A percentile compares a stretch with the other conserved stretches of the same genome.
phyloP scores from a whole-genome alignment of 179 eudicot species.

The Corrigiola litoralis region DNA sequence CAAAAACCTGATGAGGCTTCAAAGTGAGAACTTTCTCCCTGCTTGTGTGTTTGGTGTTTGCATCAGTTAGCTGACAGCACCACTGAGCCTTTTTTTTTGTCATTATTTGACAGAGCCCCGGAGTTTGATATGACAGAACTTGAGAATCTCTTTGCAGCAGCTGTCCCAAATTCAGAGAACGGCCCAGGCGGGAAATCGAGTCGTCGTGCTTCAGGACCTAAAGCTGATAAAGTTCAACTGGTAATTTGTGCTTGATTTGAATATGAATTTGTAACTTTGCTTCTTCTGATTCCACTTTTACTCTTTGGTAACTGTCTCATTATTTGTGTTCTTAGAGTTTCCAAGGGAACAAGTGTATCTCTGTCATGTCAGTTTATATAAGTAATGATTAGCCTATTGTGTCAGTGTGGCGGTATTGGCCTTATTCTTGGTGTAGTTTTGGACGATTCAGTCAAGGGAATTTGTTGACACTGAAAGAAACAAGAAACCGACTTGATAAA shows the following conservation, averaged over 20 bases:
- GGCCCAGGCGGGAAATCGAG: slow-evolving; percentile 47
- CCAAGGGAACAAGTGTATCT: background rate
- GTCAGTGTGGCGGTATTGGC: too few species aligned
- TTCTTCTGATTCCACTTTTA: background rate
- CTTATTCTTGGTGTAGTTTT: background rate
- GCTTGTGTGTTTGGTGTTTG: background rate
- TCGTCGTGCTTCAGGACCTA: slow-evolving; percentile 52
- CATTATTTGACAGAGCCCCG: slow-evolving; percentile 52
- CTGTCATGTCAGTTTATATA: too few species aligned
- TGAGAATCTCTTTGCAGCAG: slow-evolving; percentile 76
- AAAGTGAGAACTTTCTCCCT: slow-evolving; percentile 38
- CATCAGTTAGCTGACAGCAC: background rate
- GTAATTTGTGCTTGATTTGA: slow-evolving; percentile 29
- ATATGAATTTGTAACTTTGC: background rate
- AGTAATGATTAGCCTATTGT: too few species aligned
- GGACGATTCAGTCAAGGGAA: background rate
- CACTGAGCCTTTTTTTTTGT: slow-evolving; percentile 5
- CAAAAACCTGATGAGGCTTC: slow-evolving; percentile 79
- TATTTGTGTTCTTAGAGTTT: background rate
- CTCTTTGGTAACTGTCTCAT: background rate
- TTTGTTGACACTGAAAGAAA: too few species aligned
- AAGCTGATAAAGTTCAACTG: slow-evolving; percentile 76
- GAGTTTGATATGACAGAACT: slow-evolving; percentile 83
- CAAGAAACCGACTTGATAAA: background rate
- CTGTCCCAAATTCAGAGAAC: slow-evolving; percentile 43